A percentile compares a stretch with the other conserved stretches of the same genome.
phyloP scores from a whole-genome alignment of 371 early-diverging fungal species.

The Circinella minor region DNA sequence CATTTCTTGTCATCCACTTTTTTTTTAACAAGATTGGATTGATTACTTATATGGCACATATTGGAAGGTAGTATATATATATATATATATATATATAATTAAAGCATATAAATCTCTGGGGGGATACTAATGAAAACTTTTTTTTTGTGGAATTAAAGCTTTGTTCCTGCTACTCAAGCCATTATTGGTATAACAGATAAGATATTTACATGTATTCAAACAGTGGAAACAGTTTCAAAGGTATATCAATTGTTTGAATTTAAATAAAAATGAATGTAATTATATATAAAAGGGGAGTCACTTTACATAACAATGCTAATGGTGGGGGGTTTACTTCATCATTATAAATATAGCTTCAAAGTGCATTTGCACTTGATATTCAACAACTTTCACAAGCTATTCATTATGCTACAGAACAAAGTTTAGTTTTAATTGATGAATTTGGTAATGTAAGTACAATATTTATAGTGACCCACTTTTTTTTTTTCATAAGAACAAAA shows the following conservation, averaged over 20 bases:
- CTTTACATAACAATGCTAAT: too few species aligned
- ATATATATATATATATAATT: too few species aligned
- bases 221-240: slow-evolving; percentile 59
- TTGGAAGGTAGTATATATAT: slow-evolving; percentile 72
- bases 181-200: slow-evolving; percentile 86
- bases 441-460: slow-evolving; percentile 48
- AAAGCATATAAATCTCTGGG: slow-evolving; percentile 16
- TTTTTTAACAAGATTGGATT: slow-evolving; percentile 58
- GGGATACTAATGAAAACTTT: neutral
- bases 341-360: slow-evolving; percentile 53
- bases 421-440: slow-evolving; percentile 71
- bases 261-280: neutral
- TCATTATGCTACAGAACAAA: slow-evolving; percentile 50
- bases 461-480: too few species aligned
- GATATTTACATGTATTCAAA: slow-evolving; percentile 82
- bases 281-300: neutral
- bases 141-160: slow-evolving; percentile 38
- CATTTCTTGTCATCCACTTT: neutral
- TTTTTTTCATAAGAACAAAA: too few species aligned
- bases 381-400: slow-evolving; percentile 68
- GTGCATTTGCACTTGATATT: slow-evolving; percentile 74
- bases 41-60: slow-evolving; percentile 80
- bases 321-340: neutral
- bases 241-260: slow-evolving; percentile 17
- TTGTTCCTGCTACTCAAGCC: slow-evolving; percentile 89